These are phyloP conservation scores for Microbotryum violaceum DNA, from an alignment of 1,284 basidiomycete genomes.

Conservation along the genomic window DNA sequence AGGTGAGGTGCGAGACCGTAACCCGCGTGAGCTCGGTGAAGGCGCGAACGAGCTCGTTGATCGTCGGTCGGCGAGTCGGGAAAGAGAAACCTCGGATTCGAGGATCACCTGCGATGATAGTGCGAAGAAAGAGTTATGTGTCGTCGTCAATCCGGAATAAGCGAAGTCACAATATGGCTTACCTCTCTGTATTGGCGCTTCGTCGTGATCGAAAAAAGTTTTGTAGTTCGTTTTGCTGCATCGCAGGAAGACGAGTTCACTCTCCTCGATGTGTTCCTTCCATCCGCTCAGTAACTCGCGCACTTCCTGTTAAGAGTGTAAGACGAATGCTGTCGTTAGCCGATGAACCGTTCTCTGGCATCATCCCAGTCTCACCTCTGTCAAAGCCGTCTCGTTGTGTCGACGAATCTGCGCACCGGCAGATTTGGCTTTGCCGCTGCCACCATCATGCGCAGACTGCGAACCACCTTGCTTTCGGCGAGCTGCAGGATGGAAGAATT, in stretches of 20 bases:
- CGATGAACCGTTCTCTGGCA: neutral
- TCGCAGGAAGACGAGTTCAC: conserved; percentile 81
- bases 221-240: conserved; percentile 70
- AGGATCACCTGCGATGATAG: conserved; percentile 50
- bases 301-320: conserved; percentile 60
- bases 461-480: conserved; percentile 95
- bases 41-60: conserved; percentile 80
- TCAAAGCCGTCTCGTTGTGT: conserved; percentile 87
- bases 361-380: conserved; percentile 57
- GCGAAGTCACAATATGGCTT: conserved; percentile 5
- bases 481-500: conserved; percentile 48
- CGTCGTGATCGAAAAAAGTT: conserved; percentile 82
- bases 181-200: conserved; percentile 54
- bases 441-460: conserved; percentile 84
- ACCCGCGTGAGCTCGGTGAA: conserved; percentile 77
- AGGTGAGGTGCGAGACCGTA: conserved; percentile 77
- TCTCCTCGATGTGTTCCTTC: conserved; percentile 69
- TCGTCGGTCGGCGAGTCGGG: conserved; percentile 86
- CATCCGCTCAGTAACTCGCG: conserved; percentile 70
- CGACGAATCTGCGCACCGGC: conserved; percentile 90
- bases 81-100: conserved; percentile 84
- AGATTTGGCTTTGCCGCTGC: conserved; percentile 85
- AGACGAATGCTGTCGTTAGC: conserved; percentile 2
- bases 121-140: neutral
- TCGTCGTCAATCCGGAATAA: neutral